Base-by-base conservation (phyloP, 1,139 yeast species). In the Hemisphaericaspora subhashii region DNA sequence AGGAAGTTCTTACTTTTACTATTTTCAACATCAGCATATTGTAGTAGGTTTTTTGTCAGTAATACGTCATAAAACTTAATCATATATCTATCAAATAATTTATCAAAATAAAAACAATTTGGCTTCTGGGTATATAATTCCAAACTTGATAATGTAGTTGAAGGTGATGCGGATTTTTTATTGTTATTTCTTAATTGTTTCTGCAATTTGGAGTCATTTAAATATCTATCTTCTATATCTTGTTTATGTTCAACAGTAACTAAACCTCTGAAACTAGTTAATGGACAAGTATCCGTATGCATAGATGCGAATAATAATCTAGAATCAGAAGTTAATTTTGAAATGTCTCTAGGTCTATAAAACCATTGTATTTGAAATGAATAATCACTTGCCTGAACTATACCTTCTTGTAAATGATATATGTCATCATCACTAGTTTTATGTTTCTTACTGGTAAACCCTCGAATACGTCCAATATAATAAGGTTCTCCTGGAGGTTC, bases 401-500 rank as follows among this genome's bases (percentile, higher is more conserved):
- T 47, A 8, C 44, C 42, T 1, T 46, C 41, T 8, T 10, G 11
- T 17, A 29, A 17, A 27, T 27, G 31, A 11, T 27, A 27, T 12
- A 28, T 6, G 15, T 21, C 31, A 6, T 29, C 35, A n/a, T 22
- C 23, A 7, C 37, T 31, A 5, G 33, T 12, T 15, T 34, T 31
- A 32, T 37, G 44, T 18, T 49, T 53, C 45, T 71, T 77, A 35
- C 57, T 60, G 12, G 75, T 79, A 57, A 89, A 88, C 18, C 90
- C 95, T 74, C 87, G 77, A 35, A 92, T 74, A 38, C 94, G 70
- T 0, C 95, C 98, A 34, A 92, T 78, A 54, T 87, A 89, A 64
- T 86, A 90, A 0, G 98, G 97, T 52, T 90, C 98, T 1, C 96
- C 95, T 0, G 96, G 92, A 0, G 97, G 97, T 57, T 88, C 97